Conservation (phyloP, 129 eudicot species). For the Escallonia rubra region DNA sequence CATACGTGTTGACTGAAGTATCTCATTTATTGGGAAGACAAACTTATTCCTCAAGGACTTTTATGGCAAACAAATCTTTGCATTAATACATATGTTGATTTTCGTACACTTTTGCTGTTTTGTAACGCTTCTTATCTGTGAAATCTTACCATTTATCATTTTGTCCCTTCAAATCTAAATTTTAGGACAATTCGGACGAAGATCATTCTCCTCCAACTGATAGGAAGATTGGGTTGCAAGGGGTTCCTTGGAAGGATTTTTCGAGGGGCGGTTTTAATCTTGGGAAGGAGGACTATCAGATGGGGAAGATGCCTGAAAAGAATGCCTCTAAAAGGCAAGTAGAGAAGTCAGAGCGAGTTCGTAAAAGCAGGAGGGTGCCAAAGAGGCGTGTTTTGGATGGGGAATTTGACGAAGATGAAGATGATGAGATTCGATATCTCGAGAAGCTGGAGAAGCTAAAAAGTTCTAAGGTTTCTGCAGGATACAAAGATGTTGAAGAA, state of each 20-base stretch:
- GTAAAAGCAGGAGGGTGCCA: conserved; percentile 82
- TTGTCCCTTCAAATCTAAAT: not conserved
- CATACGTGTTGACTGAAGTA: not conserved
- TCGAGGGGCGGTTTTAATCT: conserved; percentile 48
- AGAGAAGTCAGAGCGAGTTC: conserved; percentile 60
- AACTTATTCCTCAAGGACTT: not conserved
- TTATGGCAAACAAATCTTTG: conserved; percentile 17
- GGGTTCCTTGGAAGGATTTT: conserved; percentile 78
- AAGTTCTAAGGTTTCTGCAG: conserved; percentile 49
- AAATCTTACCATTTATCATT: not conserved
- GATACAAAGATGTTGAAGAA: conserved; percentile 47
- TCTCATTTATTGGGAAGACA: not conserved
- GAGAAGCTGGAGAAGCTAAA: conserved; percentile 81
- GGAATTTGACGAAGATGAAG: conserved; percentile 75
- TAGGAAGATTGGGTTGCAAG: conserved; percentile 51
- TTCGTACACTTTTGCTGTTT: conserved; percentile 12
- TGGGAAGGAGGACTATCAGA: conserved; percentile 42
- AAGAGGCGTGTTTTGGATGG: conserved; percentile 68
- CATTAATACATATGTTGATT: conserved; percentile 10
- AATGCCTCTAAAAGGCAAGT: conserved; percentile 45
- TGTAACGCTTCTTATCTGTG: conserved; percentile 6
- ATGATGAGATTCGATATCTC: conserved; percentile 80
- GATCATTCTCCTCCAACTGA: conserved; percentile 42
- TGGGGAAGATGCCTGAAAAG: conserved; percentile 31
- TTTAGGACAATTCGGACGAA: conserved; percentile 60